Conservation (phyloP, 164 flowering plant genomes). For the Chloranthus sessilifolius region DNA sequence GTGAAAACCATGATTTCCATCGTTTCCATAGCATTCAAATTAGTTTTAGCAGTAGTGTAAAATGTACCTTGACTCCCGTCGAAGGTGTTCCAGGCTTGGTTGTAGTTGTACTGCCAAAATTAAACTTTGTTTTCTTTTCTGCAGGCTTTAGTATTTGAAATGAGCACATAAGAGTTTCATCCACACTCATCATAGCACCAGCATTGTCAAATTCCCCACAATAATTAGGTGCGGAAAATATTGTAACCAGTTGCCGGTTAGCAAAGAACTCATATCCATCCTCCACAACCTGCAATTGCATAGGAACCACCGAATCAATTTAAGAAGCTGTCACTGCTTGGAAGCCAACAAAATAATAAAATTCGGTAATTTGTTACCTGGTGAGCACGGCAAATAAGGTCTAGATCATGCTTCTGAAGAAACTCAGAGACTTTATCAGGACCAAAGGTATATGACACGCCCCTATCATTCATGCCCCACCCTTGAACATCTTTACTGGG, state of each 20-base stretch:
- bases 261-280: conserved; percentile 47
- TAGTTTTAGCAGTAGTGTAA: not conserved
- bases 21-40: not conserved
- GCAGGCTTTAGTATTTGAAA: conserved; percentile 67
- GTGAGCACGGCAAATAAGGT: conserved; percentile 58
- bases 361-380: conserved; percentile 30
- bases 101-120: conserved; percentile 42
- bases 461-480: conserved; percentile 66
- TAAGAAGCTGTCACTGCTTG: not conserved
- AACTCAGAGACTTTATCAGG: conserved; percentile 41
- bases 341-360: not conserved
- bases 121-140: conserved; percentile 44
- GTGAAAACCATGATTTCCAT: not conserved
- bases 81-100: conserved; percentile 42
- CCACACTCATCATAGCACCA: conserved; percentile 97
- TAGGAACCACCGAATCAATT: not conserved
- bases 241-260: conserved; percentile 69
- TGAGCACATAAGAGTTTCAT: conserved; percentile 81
- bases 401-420: conserved; percentile 48
- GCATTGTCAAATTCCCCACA: conserved; percentile 89
- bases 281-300: conserved; percentile 33
- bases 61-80: conserved; percentile 30
- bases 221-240: conserved; percentile 90
- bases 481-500: conserved; percentile 51
- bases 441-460: conserved; percentile 57